These are phyloP conservation scores for Suhomyces bokatorum DNA, from an alignment of 1,139 yeast genomes.

Conservation along the genomic window DNA sequence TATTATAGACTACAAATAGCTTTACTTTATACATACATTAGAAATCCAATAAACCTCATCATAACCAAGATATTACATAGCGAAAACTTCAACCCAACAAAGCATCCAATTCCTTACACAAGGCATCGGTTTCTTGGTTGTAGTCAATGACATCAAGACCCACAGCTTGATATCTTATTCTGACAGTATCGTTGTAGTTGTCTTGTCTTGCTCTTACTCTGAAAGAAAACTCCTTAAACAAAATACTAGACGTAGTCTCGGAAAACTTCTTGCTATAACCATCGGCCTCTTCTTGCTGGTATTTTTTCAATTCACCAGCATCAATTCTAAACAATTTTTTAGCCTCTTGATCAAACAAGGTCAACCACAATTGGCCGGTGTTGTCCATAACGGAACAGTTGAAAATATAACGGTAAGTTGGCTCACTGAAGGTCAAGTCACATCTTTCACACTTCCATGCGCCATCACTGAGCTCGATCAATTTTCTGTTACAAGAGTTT, in stretches of 20 bases:
- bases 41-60: slow-evolving; percentile 8
- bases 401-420: slow-evolving; percentile 77
- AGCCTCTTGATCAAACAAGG: slow-evolving; percentile 86
- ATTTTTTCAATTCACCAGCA: slow-evolving; percentile 64
- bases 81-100: slow-evolving; percentile 26
- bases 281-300: slow-evolving; percentile 42
- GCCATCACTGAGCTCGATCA: slow-evolving; percentile 68
- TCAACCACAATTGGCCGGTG: slow-evolving; percentile 83
- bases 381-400: slow-evolving; percentile 72
- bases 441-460: slow-evolving; percentile 95
- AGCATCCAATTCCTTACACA: slow-evolving; percentile 52
- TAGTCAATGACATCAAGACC: slow-evolving; percentile 58
- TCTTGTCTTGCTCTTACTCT: slow-evolving; percentile 84
- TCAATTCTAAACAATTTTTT: slow-evolving; percentile 61
- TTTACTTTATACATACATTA: slow-evolving; percentile 5
- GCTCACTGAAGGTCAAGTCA: slow-evolving; percentile 64
- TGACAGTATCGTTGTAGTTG: slow-evolving; percentile 72
- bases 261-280: slow-evolving; percentile 48
- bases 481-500: slow-evolving; percentile 76
- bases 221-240: slow-evolving; percentile 74
- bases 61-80: slow-evolving; percentile 1
- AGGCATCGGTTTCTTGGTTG: slow-evolving; percentile 59
- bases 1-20: slow-evolving; percentile 42
- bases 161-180: slow-evolving; percentile 73
- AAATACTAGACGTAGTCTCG: slow-evolving; percentile 50